phyloP scores from a whole-genome alignment of 1,284 basidiomycete genomes.

The Entoloma clypeatum region DNA sequence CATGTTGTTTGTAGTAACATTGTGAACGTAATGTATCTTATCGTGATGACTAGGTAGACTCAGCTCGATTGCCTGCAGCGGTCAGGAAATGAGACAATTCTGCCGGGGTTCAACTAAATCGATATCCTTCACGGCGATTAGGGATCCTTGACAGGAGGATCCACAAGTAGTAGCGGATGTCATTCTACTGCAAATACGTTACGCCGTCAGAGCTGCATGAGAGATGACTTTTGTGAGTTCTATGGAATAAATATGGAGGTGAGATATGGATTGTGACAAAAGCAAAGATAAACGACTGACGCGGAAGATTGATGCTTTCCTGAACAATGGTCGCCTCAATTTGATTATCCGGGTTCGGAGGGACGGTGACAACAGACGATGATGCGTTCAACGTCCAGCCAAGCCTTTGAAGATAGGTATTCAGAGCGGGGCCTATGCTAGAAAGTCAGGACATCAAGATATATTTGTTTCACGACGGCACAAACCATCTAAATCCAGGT shows the following conservation, averaged over 20 bases:
- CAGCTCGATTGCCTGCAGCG: too few relatives aligned
- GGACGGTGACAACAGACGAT: slow-evolving; percentile 64
- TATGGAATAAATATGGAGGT: slow-evolving; percentile 29
- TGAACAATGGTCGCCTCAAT: slow-evolving; percentile 93
- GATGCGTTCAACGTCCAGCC: slow-evolving; percentile 73
- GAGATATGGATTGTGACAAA: slow-evolving; percentile 5
- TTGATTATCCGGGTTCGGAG: slow-evolving; percentile 91
- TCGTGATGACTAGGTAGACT: too few relatives aligned
- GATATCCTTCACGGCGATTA: too few relatives aligned
- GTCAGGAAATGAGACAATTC: too few relatives aligned
- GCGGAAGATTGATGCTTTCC: slow-evolving; percentile 85
- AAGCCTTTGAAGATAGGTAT: slow-evolving; percentile 61
- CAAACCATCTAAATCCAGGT: slow-evolving; percentile 68
- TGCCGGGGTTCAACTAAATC: too few relatives aligned
- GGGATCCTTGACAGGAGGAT: too few relatives aligned
- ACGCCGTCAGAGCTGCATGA: slow-evolving; percentile 48
- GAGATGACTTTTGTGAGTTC: slow-evolving; percentile 84
- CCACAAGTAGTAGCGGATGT: too few relatives aligned
- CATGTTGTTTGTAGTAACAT: slow-evolving; percentile 5
- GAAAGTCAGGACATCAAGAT: slow-evolving; percentile 19
- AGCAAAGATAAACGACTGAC: slow-evolving; percentile 58
- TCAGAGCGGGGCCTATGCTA: slow-evolving; percentile 53
- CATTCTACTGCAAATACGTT: slow-evolving; percentile 7
- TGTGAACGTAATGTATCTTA: slow-evolving; percentile 13
- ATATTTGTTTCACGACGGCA: slow-evolving; percentile 21